phyloP scores from a whole-genome alignment of 208 protist genomes.

The Hexamita inflata region DNA sequence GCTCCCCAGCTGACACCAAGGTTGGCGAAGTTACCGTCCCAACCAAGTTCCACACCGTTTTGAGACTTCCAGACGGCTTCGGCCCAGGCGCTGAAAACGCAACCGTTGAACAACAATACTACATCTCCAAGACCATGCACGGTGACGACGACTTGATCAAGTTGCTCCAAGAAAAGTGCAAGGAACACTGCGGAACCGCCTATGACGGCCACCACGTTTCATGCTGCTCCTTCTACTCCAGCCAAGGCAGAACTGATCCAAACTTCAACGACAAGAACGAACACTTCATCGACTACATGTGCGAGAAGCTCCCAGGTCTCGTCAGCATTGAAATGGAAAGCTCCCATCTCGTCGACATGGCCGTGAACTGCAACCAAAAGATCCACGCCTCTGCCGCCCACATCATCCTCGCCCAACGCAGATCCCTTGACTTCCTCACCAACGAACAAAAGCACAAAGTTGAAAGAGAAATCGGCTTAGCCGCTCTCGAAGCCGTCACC shows the following conservation, averaged over 20 bases:
- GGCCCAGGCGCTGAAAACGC: not conserved
- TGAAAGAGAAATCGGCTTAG: slow-evolving; percentile 20
- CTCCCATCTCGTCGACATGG: slow-evolving; percentile 44
- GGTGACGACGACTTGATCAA: not conserved
- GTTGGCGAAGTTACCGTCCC: slow-evolving; percentile 42
- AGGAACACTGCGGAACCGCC: not conserved
- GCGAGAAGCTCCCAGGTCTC: slow-evolving; percentile 30
- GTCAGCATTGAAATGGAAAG: slow-evolving; percentile 50
- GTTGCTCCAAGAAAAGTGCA: not conserved
- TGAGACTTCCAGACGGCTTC: slow-evolving; percentile 35
- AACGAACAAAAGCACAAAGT: slow-evolving; percentile 26
- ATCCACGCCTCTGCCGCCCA: slow-evolving; percentile 25
- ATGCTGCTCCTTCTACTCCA: slow-evolving; percentile 49
- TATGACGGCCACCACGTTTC: slow-evolving; percentile 37
- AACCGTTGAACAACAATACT: not conserved
- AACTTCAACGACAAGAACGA: slow-evolving; percentile 49
- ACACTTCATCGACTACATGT: slow-evolving; percentile 36
- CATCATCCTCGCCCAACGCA: slow-evolving; percentile 45
- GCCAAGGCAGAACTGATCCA: slow-evolving; percentile 36
- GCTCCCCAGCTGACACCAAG: slow-evolving; percentile 31
- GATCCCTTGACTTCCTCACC: slow-evolving; percentile 34
- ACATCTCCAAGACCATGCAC: slow-evolving; percentile 20
- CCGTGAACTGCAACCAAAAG: not conserved
- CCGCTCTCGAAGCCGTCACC: slow-evolving; percentile 29
- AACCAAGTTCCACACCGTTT: slow-evolving; percentile 5